These are phyloP conservation scores for Russula ochroleuca DNA, from an alignment of 768 basidiomycete species.

Conservation along the genomic window DNA sequence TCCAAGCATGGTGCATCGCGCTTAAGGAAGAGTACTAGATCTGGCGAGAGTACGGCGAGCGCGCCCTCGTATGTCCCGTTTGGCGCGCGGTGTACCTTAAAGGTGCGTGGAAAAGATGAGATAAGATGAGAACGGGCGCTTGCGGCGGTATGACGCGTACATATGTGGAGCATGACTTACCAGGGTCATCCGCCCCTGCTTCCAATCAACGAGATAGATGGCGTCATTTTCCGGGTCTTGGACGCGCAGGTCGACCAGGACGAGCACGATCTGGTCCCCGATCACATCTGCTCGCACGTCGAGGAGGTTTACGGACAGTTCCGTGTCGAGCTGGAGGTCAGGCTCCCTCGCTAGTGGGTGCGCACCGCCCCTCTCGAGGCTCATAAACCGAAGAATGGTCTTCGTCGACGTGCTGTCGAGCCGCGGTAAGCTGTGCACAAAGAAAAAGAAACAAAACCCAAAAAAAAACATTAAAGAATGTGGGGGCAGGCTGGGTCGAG, in stretches of 20 bases:
- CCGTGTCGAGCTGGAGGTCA: conserved; percentile 10
- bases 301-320: conserved; percentile 9
- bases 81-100: conserved; percentile 17
- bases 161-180: background rate
- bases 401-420: background rate
- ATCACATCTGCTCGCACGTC: conserved; percentile 12
- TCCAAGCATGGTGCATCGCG: conserved; percentile 9
- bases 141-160: background rate
- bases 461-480: background rate
- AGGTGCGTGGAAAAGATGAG: background rate
- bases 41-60: conserved; percentile 13
- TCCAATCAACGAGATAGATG: conserved; percentile 15
- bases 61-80: conserved; percentile 22
- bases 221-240: background rate
- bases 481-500: background rate
- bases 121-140: background rate
- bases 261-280: conserved; percentile 8
- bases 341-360: conserved; percentile 2
- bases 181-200: background rate
- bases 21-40: conserved; percentile 18
- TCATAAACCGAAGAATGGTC: conserved; percentile 14
- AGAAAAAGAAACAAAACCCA: background rate
- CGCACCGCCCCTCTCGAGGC: conserved; percentile 11
- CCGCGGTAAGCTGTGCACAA: conserved; percentile 6
- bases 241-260: conserved; percentile 10